Percentiles rank a stretch among this genome's conserved stretches.
These are phyloP conservation scores for Lasiodiplodia hormozganensis DNA, from an alignment of 2,329 filamentous ascomycete genomes.

Conservation along the genomic window DNA sequence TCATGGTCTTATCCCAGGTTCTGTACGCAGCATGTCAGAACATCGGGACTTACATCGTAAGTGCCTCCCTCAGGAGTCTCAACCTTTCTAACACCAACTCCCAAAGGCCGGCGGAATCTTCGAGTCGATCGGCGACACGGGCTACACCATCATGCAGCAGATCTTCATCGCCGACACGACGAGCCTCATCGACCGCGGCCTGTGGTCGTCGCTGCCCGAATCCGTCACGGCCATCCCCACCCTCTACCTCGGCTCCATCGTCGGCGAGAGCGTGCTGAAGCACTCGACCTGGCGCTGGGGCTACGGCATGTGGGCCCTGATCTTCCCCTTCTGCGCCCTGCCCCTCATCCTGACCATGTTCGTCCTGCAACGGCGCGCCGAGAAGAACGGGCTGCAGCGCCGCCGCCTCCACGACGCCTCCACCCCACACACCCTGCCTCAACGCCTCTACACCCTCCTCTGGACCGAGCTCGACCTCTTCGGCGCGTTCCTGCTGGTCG, in stretches of 20 bases:
- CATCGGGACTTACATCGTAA: neutral
- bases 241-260: neutral
- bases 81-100: neutral
- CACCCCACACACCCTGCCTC: neutral
- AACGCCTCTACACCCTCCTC: neutral
- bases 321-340: neutral
- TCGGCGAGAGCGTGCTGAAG: neutral
- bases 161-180: slow-evolving; percentile 1
- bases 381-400: neutral
- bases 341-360: neutral
- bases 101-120: neutral
- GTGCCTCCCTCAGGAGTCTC: neutral
- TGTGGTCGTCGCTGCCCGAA: neutral
- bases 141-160: neutral
- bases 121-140: neutral
- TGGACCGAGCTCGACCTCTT: neutral
- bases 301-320: neutral
- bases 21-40: neutral
- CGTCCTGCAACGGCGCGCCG: neutral
- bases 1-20: neutral
- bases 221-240: neutral
- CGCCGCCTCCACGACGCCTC: neutral
- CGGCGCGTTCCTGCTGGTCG: neutral
- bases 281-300: slow-evolving; percentile 1
- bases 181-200: neutral